Evolutionary conservation across 345 rosid species (phyloP).

Genomic region (Draba incana): DNA sequence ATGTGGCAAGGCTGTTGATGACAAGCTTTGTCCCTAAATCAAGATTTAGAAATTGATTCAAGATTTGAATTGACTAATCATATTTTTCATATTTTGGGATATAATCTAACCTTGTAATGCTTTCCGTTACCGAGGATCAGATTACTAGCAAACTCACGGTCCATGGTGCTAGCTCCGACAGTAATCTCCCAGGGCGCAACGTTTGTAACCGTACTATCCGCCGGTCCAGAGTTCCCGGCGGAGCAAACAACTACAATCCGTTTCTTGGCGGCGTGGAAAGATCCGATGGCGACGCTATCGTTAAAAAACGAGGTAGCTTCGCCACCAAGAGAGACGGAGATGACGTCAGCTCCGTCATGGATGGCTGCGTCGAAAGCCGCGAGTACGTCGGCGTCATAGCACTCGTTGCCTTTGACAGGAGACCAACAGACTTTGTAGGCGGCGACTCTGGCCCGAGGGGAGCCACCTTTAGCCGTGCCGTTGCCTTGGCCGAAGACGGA

Average conservation of each 20-base stretch:
- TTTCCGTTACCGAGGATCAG: slow-evolving; percentile 61
- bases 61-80: not conserved
- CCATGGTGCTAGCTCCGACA: slow-evolving; percentile 89
- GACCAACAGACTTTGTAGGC: slow-evolving; percentile 94
- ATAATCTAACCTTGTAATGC: slow-evolving; percentile 56
- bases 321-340: slow-evolving; percentile 77
- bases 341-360: slow-evolving; percentile 73
- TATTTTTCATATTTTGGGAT: not conserved
- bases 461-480: slow-evolving; percentile 85
- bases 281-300: slow-evolving; percentile 69
- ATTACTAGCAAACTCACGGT: slow-evolving; percentile 74
- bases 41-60: not conserved
- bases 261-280: slow-evolving; percentile 73
- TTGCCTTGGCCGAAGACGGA: slow-evolving; percentile 57
- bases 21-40: slow-evolving; percentile 80
- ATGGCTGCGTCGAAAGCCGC: slow-evolving; percentile 77
- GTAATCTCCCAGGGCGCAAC: slow-evolving; percentile 89
- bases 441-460: slow-evolving; percentile 79
- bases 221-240: slow-evolving; percentile 87
- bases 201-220: slow-evolving; percentile 61
- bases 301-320: slow-evolving; percentile 48
- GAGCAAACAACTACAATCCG: slow-evolving; percentile 70
- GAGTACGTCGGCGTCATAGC: slow-evolving; percentile 77
- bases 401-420: slow-evolving; percentile 43
- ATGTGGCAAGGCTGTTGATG: slow-evolving; percentile 48